Percentiles rank a stretch among this genome's conserved stretches.
These are phyloP conservation scores for Hymenoscyphus occultus DNA, from an alignment of 2,329 filamentous ascomycete species.

Conservation along the genomic window DNA sequence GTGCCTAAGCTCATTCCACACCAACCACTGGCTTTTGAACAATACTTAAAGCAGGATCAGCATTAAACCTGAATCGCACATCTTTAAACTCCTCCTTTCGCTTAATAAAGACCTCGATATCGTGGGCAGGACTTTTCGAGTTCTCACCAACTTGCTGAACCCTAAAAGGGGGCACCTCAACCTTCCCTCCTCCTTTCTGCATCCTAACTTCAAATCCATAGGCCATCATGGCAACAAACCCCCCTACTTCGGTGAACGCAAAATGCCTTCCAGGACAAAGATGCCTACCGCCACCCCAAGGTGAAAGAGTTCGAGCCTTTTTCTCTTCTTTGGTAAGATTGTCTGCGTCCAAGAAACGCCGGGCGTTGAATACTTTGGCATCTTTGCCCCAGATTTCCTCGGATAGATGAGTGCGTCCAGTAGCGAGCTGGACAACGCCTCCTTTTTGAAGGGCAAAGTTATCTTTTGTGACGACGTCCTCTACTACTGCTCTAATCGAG, in stretches of 20 bases:
- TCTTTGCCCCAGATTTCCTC: slow-evolving; percentile 45
- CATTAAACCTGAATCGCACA: slow-evolving; percentile 27
- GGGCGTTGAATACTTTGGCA: slow-evolving; percentile 41
- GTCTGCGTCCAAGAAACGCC: slow-evolving; percentile 39
- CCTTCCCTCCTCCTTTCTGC: slow-evolving; percentile 23
- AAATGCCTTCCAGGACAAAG: slow-evolving; percentile 42
- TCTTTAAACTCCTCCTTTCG: slow-evolving; percentile 24
- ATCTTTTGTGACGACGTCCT: slow-evolving; percentile 41
- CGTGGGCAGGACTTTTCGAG: slow-evolving; percentile 20
- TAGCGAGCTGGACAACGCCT: slow-evolving; percentile 44
- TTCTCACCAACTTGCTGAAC: slow-evolving; percentile 15
- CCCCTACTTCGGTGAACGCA: slow-evolving; percentile 41
- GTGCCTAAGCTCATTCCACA: background rate
- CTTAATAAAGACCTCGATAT: slow-evolving; percentile 19
- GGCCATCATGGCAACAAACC: slow-evolving; percentile 36
- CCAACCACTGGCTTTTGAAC: background rate
- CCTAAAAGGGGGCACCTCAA: slow-evolving; percentile 17
- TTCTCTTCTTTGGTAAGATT: slow-evolving; percentile 20
- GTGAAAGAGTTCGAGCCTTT: slow-evolving; percentile 34
- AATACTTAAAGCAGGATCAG: slow-evolving; percentile 1
- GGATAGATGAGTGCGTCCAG: slow-evolving; percentile 43
- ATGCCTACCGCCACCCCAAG: slow-evolving; percentile 42
- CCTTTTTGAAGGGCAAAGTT: slow-evolving; percentile 44
- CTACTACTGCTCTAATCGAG: slow-evolving; percentile 41
- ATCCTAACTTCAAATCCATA: slow-evolving; percentile 33